Percentiles rank a stretch among this genome's conserved stretches.
Conservation (phyloP, 2,329 filamentous ascomycete genomes). For the Clonostachys chloroleuca region DNA sequence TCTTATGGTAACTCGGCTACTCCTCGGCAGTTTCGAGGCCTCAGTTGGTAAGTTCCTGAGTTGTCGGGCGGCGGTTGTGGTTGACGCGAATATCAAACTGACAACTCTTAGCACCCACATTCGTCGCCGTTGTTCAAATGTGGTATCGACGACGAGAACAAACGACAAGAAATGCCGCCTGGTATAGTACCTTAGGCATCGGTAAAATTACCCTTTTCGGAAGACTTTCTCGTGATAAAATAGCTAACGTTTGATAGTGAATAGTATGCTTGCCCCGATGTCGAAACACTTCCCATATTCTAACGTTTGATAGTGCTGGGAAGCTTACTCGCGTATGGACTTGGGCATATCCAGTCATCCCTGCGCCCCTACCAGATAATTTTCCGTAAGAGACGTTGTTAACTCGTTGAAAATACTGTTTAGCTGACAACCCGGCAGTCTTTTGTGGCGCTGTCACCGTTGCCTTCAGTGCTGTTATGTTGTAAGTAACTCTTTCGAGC, state of each 20-base stretch:
- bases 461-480: constrained; percentile 39
- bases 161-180: constrained; percentile 19
- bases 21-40: constrained; percentile 15
- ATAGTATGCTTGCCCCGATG: too few species aligned
- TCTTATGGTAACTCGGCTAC: constrained; percentile 10
- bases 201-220: too few species aligned
- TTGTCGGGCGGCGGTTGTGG: not conserved
- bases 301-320: constrained; percentile 6
- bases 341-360: constrained; percentile 19
- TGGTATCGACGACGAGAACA: constrained; percentile 26
- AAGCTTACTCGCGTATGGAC: constrained; percentile 20
- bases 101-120: constrained; percentile 15
- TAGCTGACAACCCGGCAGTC: constrained; percentile 2
- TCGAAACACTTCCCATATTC: too few species aligned
- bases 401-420: too few species aligned
- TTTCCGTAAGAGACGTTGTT: constrained; percentile 4
- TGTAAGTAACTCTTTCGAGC: constrained; percentile 32
- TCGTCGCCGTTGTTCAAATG: constrained; percentile 25
- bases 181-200: too few species aligned
- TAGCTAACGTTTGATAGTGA: too few species aligned
- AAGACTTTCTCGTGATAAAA: too few species aligned
- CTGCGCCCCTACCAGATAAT: constrained; percentile 31
- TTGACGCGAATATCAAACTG: too few species aligned
- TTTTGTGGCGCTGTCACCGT: constrained; percentile 33
- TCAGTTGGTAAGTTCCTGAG: constrained; percentile 16